Evolutionary conservation across 495 filamentous ascomycete genomes (phyloP), one percentile per base, ranked within the genome.

Genomic region (Trichocladium uniseriatum): DNA sequence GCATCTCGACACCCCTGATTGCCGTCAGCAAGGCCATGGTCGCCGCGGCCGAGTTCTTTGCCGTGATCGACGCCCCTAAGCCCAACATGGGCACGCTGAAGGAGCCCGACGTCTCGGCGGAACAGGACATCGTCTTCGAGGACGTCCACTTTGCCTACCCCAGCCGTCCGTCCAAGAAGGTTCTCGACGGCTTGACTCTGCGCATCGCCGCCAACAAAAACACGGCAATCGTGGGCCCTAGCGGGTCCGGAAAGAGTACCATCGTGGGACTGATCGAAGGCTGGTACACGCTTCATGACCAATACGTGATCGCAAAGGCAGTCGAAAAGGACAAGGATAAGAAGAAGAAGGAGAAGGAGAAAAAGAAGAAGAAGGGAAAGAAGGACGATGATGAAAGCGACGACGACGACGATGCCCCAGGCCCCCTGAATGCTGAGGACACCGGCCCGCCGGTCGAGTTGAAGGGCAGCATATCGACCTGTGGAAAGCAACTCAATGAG

Each of bases 211-310:
- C 89, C 6, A 89, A 89, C 13, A 86, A 89, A 62, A 84, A 88
- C 34, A 87, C 87, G 21, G 88, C 90, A n/a, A 75, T 97, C 41
- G 87, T 94, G 35, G 86, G 91, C 8, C 80, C 89, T 10, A 88
- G 86, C 15, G 84, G 84, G 14, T 87, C 85, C 36, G 84, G 91
- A 31, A 98, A 98, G 69, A 89, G 83, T 54, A 96, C 90, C 0
- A 86, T 96, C 15, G 84, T 96, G 21, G 90, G 88, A 0, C 70
- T 98, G 7, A 79, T 97, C 34, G 89, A 96, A 60, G 79, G 91
- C 2, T 97, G 95, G 75, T 98, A 98, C 58, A 79, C 87, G 27
- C 83, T 94, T 31, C 59, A 66, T 16, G 66, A 73, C 28, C 71
- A 75, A 54, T 61, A 71, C 42, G 56, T 69, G 27, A 72, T 75